Evolutionary conservation across 306 rosid species (phyloP).

Genomic region (Cucurbita pepo): DNA sequence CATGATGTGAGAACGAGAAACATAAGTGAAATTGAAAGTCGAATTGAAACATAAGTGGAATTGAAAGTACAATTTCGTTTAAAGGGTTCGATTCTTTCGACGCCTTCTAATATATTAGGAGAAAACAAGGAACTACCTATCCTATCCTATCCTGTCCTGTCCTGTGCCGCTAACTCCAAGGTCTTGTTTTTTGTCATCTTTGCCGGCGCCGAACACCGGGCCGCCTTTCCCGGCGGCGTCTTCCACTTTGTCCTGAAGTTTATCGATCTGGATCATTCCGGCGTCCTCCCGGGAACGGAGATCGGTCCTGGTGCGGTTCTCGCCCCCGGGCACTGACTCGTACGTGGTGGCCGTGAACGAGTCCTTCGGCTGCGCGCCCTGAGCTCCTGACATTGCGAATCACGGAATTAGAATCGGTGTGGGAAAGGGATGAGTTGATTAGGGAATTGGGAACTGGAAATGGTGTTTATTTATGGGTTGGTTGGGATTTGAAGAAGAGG

Average conservation of each 20-base stretch:
- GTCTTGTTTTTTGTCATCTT: constrained; percentile 40
- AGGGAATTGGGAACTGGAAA: background rate
- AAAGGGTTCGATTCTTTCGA: too few relatives aligned
- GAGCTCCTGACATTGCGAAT: constrained; percentile 51
- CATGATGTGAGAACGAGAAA: too few relatives aligned
- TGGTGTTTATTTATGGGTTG: background rate
- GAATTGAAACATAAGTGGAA: too few relatives aligned
- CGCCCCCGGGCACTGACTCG: constrained; percentile 48
- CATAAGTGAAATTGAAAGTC: too few relatives aligned
- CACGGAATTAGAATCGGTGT: too few relatives aligned
- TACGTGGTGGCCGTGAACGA: constrained; percentile 51
- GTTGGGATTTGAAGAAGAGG: background rate
- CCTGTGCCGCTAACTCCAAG: constrained; percentile 69
- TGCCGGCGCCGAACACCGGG: constrained; percentile 60
- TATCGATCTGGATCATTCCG: constrained; percentile 57
- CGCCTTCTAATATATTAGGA: too few relatives aligned
- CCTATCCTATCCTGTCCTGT: background rate
- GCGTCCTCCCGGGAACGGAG: constrained; percentile 44
- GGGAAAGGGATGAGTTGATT: too few relatives aligned
- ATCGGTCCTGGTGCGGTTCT: constrained; percentile 44
- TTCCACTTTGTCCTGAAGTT: constrained; percentile 46
- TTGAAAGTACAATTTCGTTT: too few relatives aligned
- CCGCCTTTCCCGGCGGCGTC: constrained; percentile 66
- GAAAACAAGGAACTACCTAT: too few relatives aligned
- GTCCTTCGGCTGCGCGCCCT: constrained; percentile 59